Percentiles rank a stretch among this genome's conserved stretches.
Evolutionary conservation across 768 basidiomycete genomes (phyloP).

Genomic region (Boletus tylopilopsis): DNA sequence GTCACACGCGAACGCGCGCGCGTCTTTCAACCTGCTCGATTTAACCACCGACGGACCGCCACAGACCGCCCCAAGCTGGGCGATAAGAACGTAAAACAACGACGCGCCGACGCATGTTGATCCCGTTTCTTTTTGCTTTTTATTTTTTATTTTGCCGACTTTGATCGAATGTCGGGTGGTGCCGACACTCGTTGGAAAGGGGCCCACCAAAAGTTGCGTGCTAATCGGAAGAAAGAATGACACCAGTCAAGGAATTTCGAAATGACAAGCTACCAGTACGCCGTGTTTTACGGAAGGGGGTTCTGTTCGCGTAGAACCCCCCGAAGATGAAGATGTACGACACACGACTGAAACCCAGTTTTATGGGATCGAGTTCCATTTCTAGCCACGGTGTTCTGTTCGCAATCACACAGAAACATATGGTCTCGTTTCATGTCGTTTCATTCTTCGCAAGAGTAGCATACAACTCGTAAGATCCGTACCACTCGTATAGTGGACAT

Average conservation of each 20-base stretch:
- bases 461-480: slow-evolving; percentile 25
- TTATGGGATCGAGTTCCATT: not conserved
- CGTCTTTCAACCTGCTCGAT: slow-evolving; percentile 18
- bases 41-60: slow-evolving; percentile 9
- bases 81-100: slow-evolving; percentile 18
- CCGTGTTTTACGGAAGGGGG: slow-evolving; percentile 16
- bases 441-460: slow-evolving; percentile 34
- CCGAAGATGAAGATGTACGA: no score
- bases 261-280: not conserved
- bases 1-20: not conserved
- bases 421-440: slow-evolving; percentile 44
- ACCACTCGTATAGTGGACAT: slow-evolving; percentile 11
- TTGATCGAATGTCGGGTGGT: no score
- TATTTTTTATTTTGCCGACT: slow-evolving; percentile 1
- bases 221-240: slow-evolving; percentile 1
- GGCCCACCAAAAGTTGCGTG: not conserved
- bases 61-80: not conserved
- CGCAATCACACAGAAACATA: slow-evolving; percentile 10
- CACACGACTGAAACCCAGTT: no score
- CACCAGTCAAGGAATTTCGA: no score
- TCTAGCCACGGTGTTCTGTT: not conserved
- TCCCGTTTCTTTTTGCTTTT: not conserved
- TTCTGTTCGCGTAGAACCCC: slow-evolving; percentile 11
- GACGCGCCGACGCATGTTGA: slow-evolving; percentile 22
- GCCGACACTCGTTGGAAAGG: no score